Percentiles rank a stretch among this genome's conserved stretches.
Evolutionary conservation across 352 stramenopile species (phyloP).

Genomic region (Globisporangium orthogonon): DNA sequence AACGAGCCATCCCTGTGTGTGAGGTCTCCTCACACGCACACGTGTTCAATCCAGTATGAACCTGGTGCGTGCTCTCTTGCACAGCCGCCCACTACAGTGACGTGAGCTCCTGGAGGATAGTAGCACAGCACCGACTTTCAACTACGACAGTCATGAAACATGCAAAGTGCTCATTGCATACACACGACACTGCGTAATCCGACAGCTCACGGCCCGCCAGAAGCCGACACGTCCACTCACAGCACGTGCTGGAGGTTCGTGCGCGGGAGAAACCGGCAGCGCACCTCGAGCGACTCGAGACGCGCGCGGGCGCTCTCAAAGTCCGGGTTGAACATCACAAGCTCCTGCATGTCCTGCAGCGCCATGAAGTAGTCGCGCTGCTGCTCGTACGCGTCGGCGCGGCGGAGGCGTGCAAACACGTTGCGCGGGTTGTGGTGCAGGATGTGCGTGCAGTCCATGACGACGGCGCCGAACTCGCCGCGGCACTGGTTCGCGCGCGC

Average conservation of each 20-base stretch:
- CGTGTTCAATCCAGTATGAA: too few relatives aligned
- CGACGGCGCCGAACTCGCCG: slow-evolving; percentile 41
- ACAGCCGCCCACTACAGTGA: too few relatives aligned
- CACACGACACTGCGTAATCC: too few relatives aligned
- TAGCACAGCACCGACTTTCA: too few relatives aligned
- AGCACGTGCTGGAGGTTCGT: slow-evolving; percentile 14
- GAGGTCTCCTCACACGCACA: too few relatives aligned
- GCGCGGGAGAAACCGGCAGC: slow-evolving; percentile 30
- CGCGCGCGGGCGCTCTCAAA: slow-evolving; percentile 43
- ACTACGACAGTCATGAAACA: too few relatives aligned
- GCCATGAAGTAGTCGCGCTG: slow-evolving; percentile 53
- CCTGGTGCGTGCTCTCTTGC: too few relatives aligned
- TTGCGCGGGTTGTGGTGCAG: slow-evolving; percentile 39
- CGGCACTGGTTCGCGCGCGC: slow-evolving; percentile 45
- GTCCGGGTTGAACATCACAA: slow-evolving; percentile 45
- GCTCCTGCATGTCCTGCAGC: slow-evolving; percentile 45
- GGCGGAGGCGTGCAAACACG: slow-evolving; percentile 43
- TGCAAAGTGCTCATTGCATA: too few relatives aligned
- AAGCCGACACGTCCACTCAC: too few relatives aligned
- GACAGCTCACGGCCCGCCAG: too few relatives aligned
- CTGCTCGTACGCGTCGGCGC: slow-evolving; percentile 51
- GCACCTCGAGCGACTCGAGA: slow-evolving; percentile 32
- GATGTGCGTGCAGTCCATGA: slow-evolving; percentile 50
- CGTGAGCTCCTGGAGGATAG: too few relatives aligned
- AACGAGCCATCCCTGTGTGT: too few relatives aligned